Percentiles rank a stretch among this genome's conserved stretches.
Conservation (phyloP, 306 rosid species). For the Vicia sativa region DNA sequence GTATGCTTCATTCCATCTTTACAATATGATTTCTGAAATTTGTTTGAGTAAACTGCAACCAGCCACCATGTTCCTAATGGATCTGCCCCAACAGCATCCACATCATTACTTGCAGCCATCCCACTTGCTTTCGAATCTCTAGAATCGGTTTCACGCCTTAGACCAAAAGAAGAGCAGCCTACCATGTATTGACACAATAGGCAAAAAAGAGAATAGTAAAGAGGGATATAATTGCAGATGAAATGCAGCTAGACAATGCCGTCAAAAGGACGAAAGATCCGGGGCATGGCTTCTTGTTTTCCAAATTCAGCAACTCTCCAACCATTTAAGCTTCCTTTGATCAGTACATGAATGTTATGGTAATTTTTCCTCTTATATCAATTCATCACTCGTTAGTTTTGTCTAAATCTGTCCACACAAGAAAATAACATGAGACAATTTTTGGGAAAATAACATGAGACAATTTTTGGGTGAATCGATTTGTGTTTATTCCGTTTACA, state of each 20-base stretch:
- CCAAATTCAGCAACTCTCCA: not conserved
- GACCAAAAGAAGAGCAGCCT: not conserved
- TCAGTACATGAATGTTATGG: not conserved
- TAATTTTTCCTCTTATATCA: not conserved
- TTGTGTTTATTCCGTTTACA: not conserved
- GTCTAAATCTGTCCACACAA: too few relatives aligned
- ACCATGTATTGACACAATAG: too few relatives aligned
- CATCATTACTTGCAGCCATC: not conserved
- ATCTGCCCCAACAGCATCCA: not conserved
- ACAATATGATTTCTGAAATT: constrained; percentile 25
- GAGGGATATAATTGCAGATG: too few relatives aligned
- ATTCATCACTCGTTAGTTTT: too few relatives aligned
- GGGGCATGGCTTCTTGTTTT: not conserved
- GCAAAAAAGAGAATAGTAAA: too few relatives aligned
- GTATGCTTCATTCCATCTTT: constrained; percentile 24
- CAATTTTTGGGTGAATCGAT: not conserved
- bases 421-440: too few relatives aligned
- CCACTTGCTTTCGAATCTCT: not conserved
- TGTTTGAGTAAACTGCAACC: constrained; percentile 14
- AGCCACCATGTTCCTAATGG: not conserved
- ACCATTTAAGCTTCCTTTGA: not conserved
- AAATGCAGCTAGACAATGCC: too few relatives aligned
- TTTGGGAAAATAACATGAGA: not conserved
- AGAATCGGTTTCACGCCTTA: not conserved
- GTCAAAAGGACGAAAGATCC: not conserved